Conservation (phyloP, 2,329 filamentous ascomycete species). For the Pyrenochaeta sp. region DNA sequence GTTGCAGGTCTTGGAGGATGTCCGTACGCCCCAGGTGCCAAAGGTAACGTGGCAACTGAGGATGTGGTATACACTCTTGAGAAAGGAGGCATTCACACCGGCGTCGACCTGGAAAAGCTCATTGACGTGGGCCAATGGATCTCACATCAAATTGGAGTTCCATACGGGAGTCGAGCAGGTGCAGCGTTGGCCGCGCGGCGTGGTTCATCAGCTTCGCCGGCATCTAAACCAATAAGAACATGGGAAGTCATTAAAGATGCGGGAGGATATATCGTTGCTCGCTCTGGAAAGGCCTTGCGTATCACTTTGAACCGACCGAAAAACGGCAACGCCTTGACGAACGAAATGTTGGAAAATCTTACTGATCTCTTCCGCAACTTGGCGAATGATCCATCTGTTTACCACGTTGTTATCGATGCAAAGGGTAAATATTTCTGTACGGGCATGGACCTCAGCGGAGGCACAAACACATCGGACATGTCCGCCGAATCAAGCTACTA, state of each 20-base stretch:
- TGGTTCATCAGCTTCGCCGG: neutral
- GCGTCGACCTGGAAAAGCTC: constrained; percentile 27
- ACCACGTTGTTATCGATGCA: constrained; percentile 48
- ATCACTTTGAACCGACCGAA: constrained; percentile 44
- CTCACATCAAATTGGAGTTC: constrained; percentile 15
- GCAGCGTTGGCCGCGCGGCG: constrained; percentile 5
- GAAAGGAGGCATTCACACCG: constrained; percentile 28
- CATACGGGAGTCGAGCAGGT: constrained; percentile 33
- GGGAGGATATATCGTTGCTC: constrained; percentile 13
- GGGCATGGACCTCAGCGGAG: constrained; percentile 49
- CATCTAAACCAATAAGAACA: neutral
- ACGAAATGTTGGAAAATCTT: constrained; percentile 45
- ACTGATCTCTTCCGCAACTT: constrained; percentile 34
- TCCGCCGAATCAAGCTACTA: constrained; percentile 19
- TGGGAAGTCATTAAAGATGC: neutral
- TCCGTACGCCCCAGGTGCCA: constrained; percentile 35
- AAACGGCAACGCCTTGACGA: constrained; percentile 53
- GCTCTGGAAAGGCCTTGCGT: constrained; percentile 37
- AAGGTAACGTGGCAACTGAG: constrained; percentile 37
- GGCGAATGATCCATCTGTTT: constrained; percentile 32
- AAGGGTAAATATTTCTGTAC: constrained; percentile 53
- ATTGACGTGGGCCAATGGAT: constrained; percentile 33
- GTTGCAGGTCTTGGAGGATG: constrained; percentile 39
- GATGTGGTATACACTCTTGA: constrained; percentile 36
- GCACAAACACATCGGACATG: too few species aligned